Evolutionary conservation across 768 basidiomycete genomes (phyloP).

Genomic region (Hericium rajendrae): DNA sequence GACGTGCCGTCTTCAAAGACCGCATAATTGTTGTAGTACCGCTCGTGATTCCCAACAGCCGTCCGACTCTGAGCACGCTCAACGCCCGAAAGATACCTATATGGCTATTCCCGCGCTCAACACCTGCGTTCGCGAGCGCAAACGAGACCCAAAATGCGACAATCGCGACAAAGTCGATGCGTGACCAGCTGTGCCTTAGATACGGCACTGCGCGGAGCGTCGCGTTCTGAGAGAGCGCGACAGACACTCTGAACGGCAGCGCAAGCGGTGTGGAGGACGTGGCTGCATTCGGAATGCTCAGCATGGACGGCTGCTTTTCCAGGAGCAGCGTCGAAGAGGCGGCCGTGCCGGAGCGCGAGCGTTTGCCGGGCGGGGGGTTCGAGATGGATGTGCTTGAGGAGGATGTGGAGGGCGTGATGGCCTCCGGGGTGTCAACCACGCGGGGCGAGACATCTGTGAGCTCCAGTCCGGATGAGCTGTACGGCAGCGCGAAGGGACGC

Average conservation of each 20-base stretch:
- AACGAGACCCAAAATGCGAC: slow-evolving; percentile 84
- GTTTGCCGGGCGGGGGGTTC: slow-evolving; percentile 3
- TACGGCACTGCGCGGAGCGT: slow-evolving; percentile 72
- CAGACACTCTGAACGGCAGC: slow-evolving; percentile 53
- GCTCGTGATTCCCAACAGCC: slow-evolving; percentile 78
- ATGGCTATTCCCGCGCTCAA: slow-evolving; percentile 61
- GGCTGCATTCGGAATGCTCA: slow-evolving; percentile 28
- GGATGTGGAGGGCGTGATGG: slow-evolving; percentile 2
- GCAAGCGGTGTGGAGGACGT: slow-evolving; percentile 36
- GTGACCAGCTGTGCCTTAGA: slow-evolving; percentile 85
- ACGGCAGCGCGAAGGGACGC: slow-evolving; percentile 44
- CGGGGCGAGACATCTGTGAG: too few relatives aligned
- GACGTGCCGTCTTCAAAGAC: slow-evolving; percentile 82
- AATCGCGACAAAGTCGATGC: slow-evolving; percentile 84
- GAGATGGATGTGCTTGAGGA: slow-evolving; percentile 10
- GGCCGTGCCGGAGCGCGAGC: slow-evolving; percentile 22
- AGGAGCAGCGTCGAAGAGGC: slow-evolving; percentile 23
- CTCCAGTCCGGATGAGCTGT: slow-evolving; percentile 11
- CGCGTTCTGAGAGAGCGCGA: slow-evolving; percentile 45
- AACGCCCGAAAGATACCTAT: slow-evolving; percentile 84
- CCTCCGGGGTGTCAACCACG: not conserved
- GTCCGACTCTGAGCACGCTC: slow-evolving; percentile 73
- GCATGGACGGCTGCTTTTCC: slow-evolving; percentile 26
- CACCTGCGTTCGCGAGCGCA: slow-evolving; percentile 51
- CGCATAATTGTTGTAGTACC: slow-evolving; percentile 94